Percentiles rank a stretch among this genome's conserved stretches.
These are phyloP conservation scores for Ophiosphaerella korrae DNA, from an alignment of 2,329 filamentous ascomycete species.

Conservation along the genomic window DNA sequence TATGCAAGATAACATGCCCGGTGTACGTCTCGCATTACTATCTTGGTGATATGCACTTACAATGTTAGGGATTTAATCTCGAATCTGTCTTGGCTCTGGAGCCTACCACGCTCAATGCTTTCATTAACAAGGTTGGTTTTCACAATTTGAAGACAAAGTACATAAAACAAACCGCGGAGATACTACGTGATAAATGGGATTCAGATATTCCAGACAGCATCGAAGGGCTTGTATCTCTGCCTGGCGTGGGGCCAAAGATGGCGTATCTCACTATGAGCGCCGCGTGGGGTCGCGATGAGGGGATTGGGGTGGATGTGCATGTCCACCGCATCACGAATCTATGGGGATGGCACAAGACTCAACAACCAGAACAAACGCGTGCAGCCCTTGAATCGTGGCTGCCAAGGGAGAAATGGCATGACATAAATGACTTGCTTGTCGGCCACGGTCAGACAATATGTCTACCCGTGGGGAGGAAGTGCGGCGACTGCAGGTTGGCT, in stretches of 20 bases:
- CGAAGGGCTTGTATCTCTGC: constrained; percentile 74
- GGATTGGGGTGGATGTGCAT: constrained; percentile 93
- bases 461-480: constrained; percentile 76
- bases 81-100: constrained; percentile 77
- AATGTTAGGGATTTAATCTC: constrained; percentile 65
- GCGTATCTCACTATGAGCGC: constrained; percentile 84
- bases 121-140: constrained; percentile 87
- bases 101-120: constrained; percentile 67
- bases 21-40: constrained; percentile 31
- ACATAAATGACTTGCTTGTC: constrained; percentile 89
- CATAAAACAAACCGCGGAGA: constrained; percentile 74
- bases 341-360: constrained; percentile 88
- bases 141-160: constrained; percentile 93
- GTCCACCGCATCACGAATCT: constrained; percentile 94
- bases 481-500: constrained; percentile 84
- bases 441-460: constrained; percentile 88
- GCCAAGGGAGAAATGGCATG: constrained; percentile 82
- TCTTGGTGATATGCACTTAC: constrained; percentile 10
- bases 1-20: constrained; percentile 73
- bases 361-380: constrained; percentile 81
- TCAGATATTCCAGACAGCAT: constrained; percentile 83
- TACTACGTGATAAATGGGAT: constrained; percentile 71
- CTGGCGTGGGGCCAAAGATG: constrained; percentile 95
- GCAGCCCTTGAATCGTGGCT: constrained; percentile 79
- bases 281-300: constrained; percentile 71